Base-by-base conservation (phyloP, 345 rosid genomes). In the Odontarrhena argentea region DNA sequence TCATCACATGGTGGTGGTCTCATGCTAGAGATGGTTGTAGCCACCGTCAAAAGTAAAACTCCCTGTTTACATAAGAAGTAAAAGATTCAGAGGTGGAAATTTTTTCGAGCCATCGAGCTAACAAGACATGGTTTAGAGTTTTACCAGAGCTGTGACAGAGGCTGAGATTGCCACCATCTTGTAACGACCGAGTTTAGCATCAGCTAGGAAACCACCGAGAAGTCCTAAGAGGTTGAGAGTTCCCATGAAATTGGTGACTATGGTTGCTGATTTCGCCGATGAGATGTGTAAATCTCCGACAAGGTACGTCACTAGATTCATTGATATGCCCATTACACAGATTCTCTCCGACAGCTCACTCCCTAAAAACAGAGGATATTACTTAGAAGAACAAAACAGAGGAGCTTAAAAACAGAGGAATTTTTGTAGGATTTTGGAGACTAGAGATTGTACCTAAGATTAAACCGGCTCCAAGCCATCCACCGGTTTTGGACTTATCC, bases 381-480 rank as follows among this genome's bases (percentile, higher is more conserved):
- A 59, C 50, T 48, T 37, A 38, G 46, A 55, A 9, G 54, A 42
- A 8, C 4, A 36, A 42, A 28, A 51, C 69, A 53, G 48, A 14
- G 58, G 10, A 51, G 60, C 5, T 38, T 55, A 43, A 53, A 55
- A 45, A 44, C 65, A 45, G 55, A 44, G 63, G 6, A 66, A 9
- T 5, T 2, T 45, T 38, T 37, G 34, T 25, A 60, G 12, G 30
- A 18, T 22, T 10, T 13, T 47, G 35, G 26, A 38, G 63, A 24
- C 8, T 8, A 7, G 42, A 40, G 35, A 10, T 22, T 65, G 61
- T 53, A 92, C 98, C 98, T 75, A 92, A 68, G 67, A 89, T 92
- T 51, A 92, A 81, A 49, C 93, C 98, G n/a, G 96, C 93, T 22
- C 84, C 91, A 10, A 89, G 77, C 98, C 98, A 87, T 67, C 97